These are phyloP conservation scores for Mycena capillaripes DNA, from an alignment of 768 basidiomycete genomes.

Conservation along the genomic window DNA sequence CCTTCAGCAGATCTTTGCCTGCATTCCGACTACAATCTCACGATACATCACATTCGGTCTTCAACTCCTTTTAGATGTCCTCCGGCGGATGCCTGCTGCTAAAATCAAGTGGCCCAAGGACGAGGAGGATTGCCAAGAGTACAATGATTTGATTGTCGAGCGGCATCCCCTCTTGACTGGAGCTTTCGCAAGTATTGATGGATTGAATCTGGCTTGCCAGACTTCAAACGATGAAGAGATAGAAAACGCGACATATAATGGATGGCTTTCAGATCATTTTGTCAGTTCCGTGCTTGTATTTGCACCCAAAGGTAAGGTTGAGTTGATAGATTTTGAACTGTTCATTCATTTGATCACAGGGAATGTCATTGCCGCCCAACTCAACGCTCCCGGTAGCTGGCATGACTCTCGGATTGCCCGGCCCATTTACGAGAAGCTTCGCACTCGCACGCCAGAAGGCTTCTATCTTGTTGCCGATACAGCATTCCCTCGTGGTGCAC, in stretches of 20 bases:
- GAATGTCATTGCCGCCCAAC: conserved; percentile 46
- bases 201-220: conserved; percentile 53
- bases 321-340: background rate
- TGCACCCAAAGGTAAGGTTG: conserved; percentile 44
- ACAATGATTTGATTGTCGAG: conserved; percentile 24
- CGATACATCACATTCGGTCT: background rate
- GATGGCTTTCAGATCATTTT: too few relatives aligned
- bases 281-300: conserved; percentile 56
- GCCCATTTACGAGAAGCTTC: too few relatives aligned
- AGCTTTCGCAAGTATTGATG: conserved; percentile 59
- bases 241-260: too few relatives aligned
- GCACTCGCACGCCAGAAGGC: conserved; percentile 54
- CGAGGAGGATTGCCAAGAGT: conserved; percentile 37
- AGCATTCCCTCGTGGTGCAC: conserved; percentile 57
- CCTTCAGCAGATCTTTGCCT: too few relatives aligned
- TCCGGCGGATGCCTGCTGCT: conserved; percentile 40
- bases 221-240: conserved; percentile 52
- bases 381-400: conserved; percentile 65
- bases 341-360: conserved; percentile 42
- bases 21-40: background rate
- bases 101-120: conserved; percentile 35
- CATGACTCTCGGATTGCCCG: conserved; percentile 62
- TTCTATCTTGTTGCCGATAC: conserved; percentile 61
- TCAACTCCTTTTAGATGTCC: conserved; percentile 32
- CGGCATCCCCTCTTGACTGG: conserved; percentile 48